Conservation (phyloP, 1,284 basidiomycete species). For the Xerocomus nothofagi region DNA sequence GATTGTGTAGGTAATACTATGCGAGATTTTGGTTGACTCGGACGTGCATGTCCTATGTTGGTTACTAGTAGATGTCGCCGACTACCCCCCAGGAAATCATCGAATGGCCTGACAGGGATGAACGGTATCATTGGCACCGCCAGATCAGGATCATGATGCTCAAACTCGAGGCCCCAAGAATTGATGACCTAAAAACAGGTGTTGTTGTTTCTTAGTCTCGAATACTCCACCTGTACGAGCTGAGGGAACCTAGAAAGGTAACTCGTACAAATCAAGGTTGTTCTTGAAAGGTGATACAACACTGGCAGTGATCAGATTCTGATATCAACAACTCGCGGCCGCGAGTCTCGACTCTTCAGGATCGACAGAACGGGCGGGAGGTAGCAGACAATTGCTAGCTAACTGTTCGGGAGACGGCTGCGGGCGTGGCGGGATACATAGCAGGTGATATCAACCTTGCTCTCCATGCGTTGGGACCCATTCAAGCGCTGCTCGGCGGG, state of each 20-base stretch:
- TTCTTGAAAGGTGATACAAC: background rate
- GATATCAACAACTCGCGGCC: background rate
- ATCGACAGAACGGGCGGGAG: background rate
- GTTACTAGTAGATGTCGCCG: background rate
- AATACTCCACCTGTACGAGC: background rate
- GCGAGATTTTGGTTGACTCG: background rate
- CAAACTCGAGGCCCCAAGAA: background rate
- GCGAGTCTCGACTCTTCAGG: background rate
- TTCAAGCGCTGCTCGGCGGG: conserved; percentile 4
- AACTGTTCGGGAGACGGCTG: background rate
- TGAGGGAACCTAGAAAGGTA: background rate
- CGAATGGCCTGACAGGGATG: conserved; percentile 1
- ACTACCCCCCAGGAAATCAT: conserved; percentile 7
- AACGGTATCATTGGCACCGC: conserved; percentile 2
- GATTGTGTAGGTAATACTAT: background rate
- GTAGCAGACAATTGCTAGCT: background rate
- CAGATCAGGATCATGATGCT: conserved; percentile 4
- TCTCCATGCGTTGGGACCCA: background rate
- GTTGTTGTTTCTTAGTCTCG: background rate
- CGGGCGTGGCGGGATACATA: background rate
- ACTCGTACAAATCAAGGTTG: background rate
- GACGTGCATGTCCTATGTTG: background rate
- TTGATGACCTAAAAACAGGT: background rate
- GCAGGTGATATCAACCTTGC: background rate
- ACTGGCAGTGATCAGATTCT: background rate